Evolutionary conservation across 306 rosid species (phyloP).

Genomic region (Vicia villosa): DNA sequence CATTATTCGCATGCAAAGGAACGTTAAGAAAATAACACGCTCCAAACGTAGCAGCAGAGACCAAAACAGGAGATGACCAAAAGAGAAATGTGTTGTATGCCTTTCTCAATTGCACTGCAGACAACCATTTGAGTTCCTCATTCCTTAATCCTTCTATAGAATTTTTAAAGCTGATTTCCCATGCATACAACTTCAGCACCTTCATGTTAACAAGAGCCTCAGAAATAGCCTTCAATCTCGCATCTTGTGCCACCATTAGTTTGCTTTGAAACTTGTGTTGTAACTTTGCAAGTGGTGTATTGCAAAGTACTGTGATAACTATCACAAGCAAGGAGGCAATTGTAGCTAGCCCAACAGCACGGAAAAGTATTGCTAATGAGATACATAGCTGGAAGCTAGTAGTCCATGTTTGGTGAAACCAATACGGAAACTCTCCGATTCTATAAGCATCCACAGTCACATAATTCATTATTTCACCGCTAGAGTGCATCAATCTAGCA

Average conservation of each 20-base stretch:
- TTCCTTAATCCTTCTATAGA: slow-evolving; percentile 60
- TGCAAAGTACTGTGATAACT: slow-evolving; percentile 69
- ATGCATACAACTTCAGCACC: slow-evolving; percentile 80
- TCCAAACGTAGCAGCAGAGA: slow-evolving; percentile 85
- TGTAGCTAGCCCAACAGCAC: slow-evolving; percentile 81
- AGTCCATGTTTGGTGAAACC: slow-evolving; percentile 97
- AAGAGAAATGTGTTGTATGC: slow-evolving; percentile 64
- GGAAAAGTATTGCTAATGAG: slow-evolving; percentile 61
- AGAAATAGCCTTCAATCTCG: slow-evolving; percentile 61
- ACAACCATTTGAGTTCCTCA: slow-evolving; percentile 70
- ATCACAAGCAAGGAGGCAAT: slow-evolving; percentile 79
- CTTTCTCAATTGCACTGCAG: slow-evolving; percentile 64
- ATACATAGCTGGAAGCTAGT: slow-evolving; percentile 78
- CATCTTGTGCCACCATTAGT: slow-evolving; percentile 85
- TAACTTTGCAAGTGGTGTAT: slow-evolving; percentile 84
- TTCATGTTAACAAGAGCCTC: slow-evolving; percentile 89
- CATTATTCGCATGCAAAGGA: slow-evolving; percentile 81
- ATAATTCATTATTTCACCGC: slow-evolving; percentile 89
- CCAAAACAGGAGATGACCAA: slow-evolving; percentile 78
- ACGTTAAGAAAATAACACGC: slow-evolving; percentile 76
- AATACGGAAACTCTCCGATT: slow-evolving; percentile 85
- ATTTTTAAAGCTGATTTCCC: slow-evolving; percentile 78
- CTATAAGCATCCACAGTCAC: slow-evolving; percentile 87
- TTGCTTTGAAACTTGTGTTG: slow-evolving; percentile 77
- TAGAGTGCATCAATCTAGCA: slow-evolving; percentile 65